Evolutionary conservation across 1,284 basidiomycete species (phyloP), one percentile per base, ranked within the genome.

Genomic region (Stygiomarasmius scandens): DNA sequence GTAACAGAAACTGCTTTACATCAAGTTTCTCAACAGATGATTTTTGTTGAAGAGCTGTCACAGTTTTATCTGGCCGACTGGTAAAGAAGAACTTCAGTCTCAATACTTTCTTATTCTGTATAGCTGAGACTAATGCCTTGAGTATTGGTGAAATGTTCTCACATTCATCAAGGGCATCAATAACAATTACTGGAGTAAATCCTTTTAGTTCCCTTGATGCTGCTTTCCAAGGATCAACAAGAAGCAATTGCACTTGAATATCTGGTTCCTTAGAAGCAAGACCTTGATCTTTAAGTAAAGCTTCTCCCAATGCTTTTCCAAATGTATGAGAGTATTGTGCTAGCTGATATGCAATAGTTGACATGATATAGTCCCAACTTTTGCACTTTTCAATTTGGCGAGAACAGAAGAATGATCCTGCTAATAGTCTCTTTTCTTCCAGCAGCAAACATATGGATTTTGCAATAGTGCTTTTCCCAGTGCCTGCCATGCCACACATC

Each of bases 401-500:
- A n/a, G 48, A 27, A 19, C 48, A 49, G 25, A 48, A 48, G 22
- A 48, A 48, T 20, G 46, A 19, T 14, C 19, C 46, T 4, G 46
- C 46, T 12, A 48, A 25, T 6, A 25, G 14, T 14, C 46, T 6
- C 6, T 48, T 48, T 14, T 48, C 20, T 23, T 20, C 10, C 22
- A 20, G 46, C 46, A 22, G 12, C 46, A 23, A 6, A 25, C 46
- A 48, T 14, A 25, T 24, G 12, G 46, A 48, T 12, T 23, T 25
- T 3, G 46, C 46, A 23, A 48, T 48, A 23, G 46, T 48, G 14
- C 46, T 48, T 23, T 48, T 48, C 25, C 46, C 46, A 24, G 46
- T 48, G 5, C 46, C 46, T 23, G 46, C 46, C 46, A 48, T 48
- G 6, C 46, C 46, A 20, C 46, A 48, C 20, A 48, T 48, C 46